Base-by-base conservation (phyloP, 441 rosid species). In the Erodium moschatum region DNA sequence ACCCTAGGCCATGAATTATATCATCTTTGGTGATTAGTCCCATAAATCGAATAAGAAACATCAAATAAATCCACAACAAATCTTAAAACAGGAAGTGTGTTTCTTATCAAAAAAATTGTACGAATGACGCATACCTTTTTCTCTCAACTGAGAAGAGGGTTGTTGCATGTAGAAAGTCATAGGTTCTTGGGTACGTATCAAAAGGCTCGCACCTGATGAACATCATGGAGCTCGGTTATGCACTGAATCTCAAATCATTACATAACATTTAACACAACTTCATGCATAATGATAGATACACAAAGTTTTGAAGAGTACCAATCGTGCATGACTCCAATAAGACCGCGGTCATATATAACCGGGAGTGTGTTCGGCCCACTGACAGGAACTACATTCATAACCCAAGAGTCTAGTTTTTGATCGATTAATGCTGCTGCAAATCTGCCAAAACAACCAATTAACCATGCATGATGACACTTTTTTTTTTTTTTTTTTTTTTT, bases 101-200 rank as follows among this genome's bases (percentile, higher is more conserved):
- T 40, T 40, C 11, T 11, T 29, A 40, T 40, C 12, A 40, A 3
- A 12, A 40, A 24, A 21, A 40, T 46, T 64, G 46, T 40, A 70
- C 3, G 1, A 31, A 16, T 13, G 4, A 69, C 66, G 67, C 62
- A 12, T 84, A 91, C 97, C 94, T 89, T 84, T 86, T 91, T 72
- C 82, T 88, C 75, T 94, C 99, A 71, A 85, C 71, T 31, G 97
- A 86, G 82, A 94, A 90, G 71, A 94, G 97, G 68, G 88, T 84
- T 19, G 94, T 87, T 0, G 97, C 97, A 66, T 91, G 97, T 77
- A 94, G 46, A 4, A 94, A 73, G 73, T 94, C 92, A 24, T 91
- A 94, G 62, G 97, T 91, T 86, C 99, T 90, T 46, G 97, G 99
- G 69, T 94, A 94, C 0, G 97, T 94, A 79, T 94, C 97, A 64